Percentiles rank a stretch among this genome's conserved stretches.
Evolutionary conservation across 225 moss, liverwort and hornwort species (phyloP).

Genomic region (Ulota crispa): DNA sequence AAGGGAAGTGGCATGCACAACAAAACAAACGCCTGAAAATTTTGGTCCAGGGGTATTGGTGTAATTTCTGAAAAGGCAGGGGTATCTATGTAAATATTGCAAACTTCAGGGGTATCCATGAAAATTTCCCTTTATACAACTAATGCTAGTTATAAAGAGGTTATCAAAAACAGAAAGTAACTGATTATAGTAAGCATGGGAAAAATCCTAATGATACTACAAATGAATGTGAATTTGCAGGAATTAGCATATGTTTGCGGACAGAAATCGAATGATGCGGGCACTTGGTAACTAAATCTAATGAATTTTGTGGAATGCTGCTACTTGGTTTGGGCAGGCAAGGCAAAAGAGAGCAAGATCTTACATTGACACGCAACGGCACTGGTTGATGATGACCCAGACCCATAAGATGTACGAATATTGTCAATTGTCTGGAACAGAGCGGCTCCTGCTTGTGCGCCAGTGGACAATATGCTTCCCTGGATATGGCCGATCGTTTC

Average conservation of each 20-base stretch:
- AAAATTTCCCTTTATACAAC: too few relatives aligned
- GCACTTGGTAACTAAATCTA: background rate
- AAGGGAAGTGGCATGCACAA: too few relatives aligned
- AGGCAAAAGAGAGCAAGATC: background rate
- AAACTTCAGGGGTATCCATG: too few relatives aligned
- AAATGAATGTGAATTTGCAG: background rate
- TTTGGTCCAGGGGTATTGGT: too few relatives aligned
- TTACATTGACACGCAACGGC: slow-evolving; percentile 10
- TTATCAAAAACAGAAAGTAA: too few relatives aligned
- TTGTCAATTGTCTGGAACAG: slow-evolving; percentile 32
- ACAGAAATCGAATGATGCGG: background rate
- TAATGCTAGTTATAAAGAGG: too few relatives aligned
- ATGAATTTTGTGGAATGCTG: background rate
- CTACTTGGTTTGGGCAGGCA: background rate
- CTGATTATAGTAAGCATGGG: too few relatives aligned
- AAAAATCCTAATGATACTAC: background rate
- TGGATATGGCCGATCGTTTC: slow-evolving; percentile 31
- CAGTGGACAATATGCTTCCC: slow-evolving; percentile 24
- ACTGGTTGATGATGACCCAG: slow-evolving; percentile 8
- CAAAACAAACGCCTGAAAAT: too few relatives aligned
- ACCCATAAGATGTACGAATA: slow-evolving; percentile 14
- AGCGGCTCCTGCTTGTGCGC: slow-evolving; percentile 34
- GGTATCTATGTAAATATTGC: too few relatives aligned
- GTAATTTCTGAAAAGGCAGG: too few relatives aligned
- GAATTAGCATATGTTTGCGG: background rate